Percentiles rank a stretch among this genome's conserved stretches.
phyloP scores from a whole-genome alignment of 768 basidiomycete genomes.

The Kwoniella bestiolae region DNA sequence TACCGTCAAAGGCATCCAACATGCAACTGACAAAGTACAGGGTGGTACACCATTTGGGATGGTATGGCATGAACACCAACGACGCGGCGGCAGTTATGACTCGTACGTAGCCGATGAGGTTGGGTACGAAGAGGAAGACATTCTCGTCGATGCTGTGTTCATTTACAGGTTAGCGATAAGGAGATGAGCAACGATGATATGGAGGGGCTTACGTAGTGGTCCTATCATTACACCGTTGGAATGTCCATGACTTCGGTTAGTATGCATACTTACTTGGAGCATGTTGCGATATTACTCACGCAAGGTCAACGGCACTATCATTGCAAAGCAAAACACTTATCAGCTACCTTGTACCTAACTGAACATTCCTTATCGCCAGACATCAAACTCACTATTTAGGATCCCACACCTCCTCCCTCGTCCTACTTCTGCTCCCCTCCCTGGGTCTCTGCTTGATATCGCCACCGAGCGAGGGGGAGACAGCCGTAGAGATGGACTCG shows the following conservation, averaged over 20 bases:
- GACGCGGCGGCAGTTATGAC: constrained; percentile 87
- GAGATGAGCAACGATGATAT: not conserved
- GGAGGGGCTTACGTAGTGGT: constrained; percentile 41
- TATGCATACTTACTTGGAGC: no score
- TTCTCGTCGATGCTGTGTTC: constrained; percentile 68
- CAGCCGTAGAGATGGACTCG: constrained; percentile 26
- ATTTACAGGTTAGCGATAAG: not conserved
- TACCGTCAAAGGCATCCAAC: constrained; percentile 92
- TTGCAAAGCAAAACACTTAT: not conserved
- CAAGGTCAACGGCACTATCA: constrained; percentile 53
- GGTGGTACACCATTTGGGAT: constrained; percentile 88
- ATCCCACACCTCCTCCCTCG: constrained; percentile 53
- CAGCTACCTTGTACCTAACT: not conserved
- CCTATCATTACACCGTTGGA: no score
- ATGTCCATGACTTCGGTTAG: no score
- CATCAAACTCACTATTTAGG: constrained; percentile 52
- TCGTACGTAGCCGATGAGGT: constrained; percentile 89
- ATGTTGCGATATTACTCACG: constrained; percentile 44
- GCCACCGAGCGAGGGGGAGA: constrained; percentile 9
- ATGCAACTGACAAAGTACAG: constrained; percentile 88
- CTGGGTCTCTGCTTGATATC: constrained; percentile 34
- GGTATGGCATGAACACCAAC: constrained; percentile 90
- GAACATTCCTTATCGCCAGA: not conserved
- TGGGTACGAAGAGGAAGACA: constrained; percentile 95
- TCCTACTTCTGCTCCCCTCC: constrained; percentile 43